Percentiles rank a stretch among this genome's conserved stretches.
Conservation (phyloP, 768 basidiomycete genomes). For the Agaricus subrufescens region DNA sequence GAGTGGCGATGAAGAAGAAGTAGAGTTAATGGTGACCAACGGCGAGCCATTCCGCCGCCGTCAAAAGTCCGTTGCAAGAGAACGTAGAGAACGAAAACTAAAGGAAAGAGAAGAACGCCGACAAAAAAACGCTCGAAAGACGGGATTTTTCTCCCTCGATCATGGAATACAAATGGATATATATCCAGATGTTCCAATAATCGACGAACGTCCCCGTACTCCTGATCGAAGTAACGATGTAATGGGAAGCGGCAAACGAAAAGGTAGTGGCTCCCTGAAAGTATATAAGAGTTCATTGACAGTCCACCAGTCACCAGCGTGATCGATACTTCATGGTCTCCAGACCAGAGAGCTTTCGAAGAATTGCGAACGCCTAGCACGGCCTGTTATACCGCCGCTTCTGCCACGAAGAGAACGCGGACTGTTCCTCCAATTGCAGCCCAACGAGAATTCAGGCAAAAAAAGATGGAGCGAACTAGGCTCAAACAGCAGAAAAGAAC, state of each 20-base stretch:
- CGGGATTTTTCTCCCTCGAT: neutral
- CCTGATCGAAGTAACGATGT: slow-evolving; percentile 17
- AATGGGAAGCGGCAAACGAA: slow-evolving; percentile 37
- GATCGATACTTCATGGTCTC: slow-evolving; percentile 8
- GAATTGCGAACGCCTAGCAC: neutral
- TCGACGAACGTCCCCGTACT: slow-evolving; percentile 15
- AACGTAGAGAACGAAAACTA: slow-evolving; percentile 26
- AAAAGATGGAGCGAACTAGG: slow-evolving; percentile 3
- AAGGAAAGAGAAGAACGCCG: slow-evolving; percentile 28
- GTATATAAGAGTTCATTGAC: neutral
- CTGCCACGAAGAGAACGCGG: slow-evolving; percentile 1
- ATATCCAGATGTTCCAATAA: slow-evolving; percentile 1
- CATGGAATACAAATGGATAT: neutral
- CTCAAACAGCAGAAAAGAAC: neutral
- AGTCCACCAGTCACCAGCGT: neutral
- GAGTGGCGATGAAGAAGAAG: slow-evolving; percentile 35
- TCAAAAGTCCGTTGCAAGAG: slow-evolving; percentile 12
- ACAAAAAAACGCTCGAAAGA: slow-evolving; percentile 16
- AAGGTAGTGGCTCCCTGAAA: slow-evolving; percentile 31
- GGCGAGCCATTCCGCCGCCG: slow-evolving; percentile 19
- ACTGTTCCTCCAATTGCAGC: neutral
- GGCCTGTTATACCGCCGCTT: neutral
- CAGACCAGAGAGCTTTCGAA: slow-evolving; percentile 3
- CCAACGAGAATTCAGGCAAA: neutral
- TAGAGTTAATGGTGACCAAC: slow-evolving; percentile 47